Base-by-base conservation (phyloP, 345 rosid genomes). In the Arabidopsis suecica region DNA sequence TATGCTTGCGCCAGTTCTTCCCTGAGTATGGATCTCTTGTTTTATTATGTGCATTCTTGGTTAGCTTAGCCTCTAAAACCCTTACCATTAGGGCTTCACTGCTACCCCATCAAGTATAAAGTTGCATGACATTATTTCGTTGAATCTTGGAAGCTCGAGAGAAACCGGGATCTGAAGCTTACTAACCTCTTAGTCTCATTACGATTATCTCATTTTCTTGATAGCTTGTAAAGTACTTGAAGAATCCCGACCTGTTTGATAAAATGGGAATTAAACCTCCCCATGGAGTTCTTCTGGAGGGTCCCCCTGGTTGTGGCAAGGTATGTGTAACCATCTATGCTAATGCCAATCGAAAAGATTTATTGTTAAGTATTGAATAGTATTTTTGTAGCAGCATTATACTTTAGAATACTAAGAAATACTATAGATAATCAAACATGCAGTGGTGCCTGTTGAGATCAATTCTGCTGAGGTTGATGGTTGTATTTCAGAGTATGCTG, bases 281-380 rank as follows among this genome's bases (percentile, higher is more conserved):
- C 7, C 98, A 93, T 81, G 98, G 97, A 13, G 98, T 93, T 75
- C 98, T 91, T 83, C 72, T 93, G 69, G 98, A 93, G 81, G 98
- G 97, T 18, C 96, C 96, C 68, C 97, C 98, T 25, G 97, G 98
- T 64, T 93, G 97, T 79, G 98, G 98, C 77, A 93, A 93, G 98
- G 98, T 91, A 77, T 56, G 81, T 78, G 74, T 36, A 38, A 60
- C 33, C 40, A 13, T 69, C 69, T 70, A 56, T 74, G 10, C 23
- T 73, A 12, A 25, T 65, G 47, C 61, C 59, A 64, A 32, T 48
- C 44, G 6, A 40, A 33, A 48, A 73, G 25, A 76, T 71, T 67
- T 14, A 0, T 30, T 69, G 20, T 44, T 66, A 56, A 42, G 37
- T 68, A 28, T 55, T 65, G 76, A 65, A 68, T 25, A 12, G 45